These are phyloP conservation scores for Populus hybrid DNA, from an alignment of 441 rosid species.

Conservation along the genomic window DNA sequence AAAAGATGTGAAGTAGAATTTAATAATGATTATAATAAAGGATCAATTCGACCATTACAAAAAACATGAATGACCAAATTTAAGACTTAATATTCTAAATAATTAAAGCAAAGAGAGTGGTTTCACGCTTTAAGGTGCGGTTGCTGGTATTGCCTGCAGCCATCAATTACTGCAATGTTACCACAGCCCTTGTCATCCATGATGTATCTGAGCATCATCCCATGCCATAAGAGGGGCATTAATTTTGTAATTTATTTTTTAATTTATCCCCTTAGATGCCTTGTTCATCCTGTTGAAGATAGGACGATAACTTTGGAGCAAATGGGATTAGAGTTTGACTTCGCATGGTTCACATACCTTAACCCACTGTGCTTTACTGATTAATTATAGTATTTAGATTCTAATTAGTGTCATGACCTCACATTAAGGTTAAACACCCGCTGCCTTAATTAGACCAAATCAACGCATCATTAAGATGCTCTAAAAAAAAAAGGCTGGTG, in stretches of 20 bases:
- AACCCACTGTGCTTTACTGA: neutral
- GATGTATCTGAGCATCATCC: neutral
- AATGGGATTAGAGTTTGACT: slow-evolving; percentile 1
- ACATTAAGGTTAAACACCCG: neutral
- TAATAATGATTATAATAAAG: too few relatives aligned
- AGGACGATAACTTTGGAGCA: slow-evolving; percentile 6
- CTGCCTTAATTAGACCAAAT: neutral
- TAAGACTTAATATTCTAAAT: neutral
- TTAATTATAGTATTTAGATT: neutral
- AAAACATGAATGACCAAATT: too few relatives aligned
- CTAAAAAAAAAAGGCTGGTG: neutral
- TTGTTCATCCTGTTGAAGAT: neutral
- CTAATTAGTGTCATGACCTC: neutral
- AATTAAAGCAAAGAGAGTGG: neutral
- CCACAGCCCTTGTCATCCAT: neutral
- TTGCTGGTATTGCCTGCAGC: neutral
- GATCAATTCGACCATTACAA: too few relatives aligned
- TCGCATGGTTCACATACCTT: too few relatives aligned
- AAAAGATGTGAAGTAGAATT: too few relatives aligned
- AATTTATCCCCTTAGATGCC: neutral
- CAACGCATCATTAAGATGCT: neutral
- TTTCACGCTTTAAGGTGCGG: neutral
- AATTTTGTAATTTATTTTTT: too few relatives aligned
- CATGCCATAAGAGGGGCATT: slow-evolving; percentile 6
- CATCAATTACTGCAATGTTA: neutral